These are phyloP conservation scores for Exsudoporus frostii DNA, from an alignment of 768 basidiomycete species.

Conservation along the genomic window DNA sequence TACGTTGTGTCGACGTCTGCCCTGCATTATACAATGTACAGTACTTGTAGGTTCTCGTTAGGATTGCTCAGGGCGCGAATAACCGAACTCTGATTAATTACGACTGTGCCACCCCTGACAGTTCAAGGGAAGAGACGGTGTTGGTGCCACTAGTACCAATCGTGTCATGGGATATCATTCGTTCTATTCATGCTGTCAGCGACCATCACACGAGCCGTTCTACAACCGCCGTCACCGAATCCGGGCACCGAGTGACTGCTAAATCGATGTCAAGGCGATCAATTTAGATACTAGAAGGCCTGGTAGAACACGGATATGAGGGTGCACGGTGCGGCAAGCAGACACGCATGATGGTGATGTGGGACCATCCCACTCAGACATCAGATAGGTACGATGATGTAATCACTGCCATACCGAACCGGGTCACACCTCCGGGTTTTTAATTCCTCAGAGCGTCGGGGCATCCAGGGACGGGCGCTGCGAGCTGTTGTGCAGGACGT, in stretches of 20 bases:
- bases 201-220: constrained; percentile 1
- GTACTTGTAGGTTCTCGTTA: background rate
- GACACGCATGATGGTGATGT: background rate
- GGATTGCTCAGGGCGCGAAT: background rate
- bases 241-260: background rate
- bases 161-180: background rate
- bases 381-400: constrained; percentile 28
- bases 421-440: too few species aligned
- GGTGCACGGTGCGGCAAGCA: constrained; percentile 2
- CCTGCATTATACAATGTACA: constrained; percentile 11
- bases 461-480: background rate
- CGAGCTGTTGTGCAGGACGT: background rate
- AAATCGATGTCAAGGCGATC: background rate
- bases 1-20: constrained; percentile 17
- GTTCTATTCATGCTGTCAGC: constrained; percentile 4
- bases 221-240: constrained; percentile 16
- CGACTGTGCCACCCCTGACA: background rate
- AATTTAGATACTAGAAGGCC: background rate
- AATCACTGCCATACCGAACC: too few species aligned
- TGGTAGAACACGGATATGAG: constrained; percentile 17
- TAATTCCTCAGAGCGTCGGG: too few species aligned
- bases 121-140: background rate
- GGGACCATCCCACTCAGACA: constrained; percentile 1
- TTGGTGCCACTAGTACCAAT: background rate
- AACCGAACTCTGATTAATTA: background rate